These are phyloP conservation scores for Porogramme epimiltina DNA, from an alignment of 1,284 basidiomycete genomes.

Conservation along the genomic window DNA sequence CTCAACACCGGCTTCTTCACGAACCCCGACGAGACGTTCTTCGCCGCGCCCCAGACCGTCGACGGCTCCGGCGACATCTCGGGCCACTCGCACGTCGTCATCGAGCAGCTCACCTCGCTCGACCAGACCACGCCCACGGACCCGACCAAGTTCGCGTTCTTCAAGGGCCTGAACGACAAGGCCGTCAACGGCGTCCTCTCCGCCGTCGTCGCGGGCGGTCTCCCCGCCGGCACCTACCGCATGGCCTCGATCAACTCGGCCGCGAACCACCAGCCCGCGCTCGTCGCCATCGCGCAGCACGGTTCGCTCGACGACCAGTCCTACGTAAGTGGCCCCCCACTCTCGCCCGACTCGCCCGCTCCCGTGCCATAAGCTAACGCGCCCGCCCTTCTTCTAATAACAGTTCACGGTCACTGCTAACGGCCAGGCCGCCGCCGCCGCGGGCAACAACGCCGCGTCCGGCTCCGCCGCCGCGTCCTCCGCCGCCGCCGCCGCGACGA, in stretches of 20 bases:
- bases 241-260: conserved; percentile 53
- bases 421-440: conserved; percentile 14
- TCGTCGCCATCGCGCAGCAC: conserved; percentile 40
- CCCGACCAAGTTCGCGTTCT: conserved; percentile 66
- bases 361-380: neutral
- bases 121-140: conserved; percentile 55
- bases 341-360: neutral
- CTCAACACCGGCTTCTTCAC: conserved; percentile 55
- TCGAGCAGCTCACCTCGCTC: conserved; percentile 57
- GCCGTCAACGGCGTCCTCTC: conserved; percentile 54
- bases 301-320: conserved; percentile 56
- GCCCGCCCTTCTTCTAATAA: neutral
- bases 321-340: conserved; percentile 48
- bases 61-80: conserved; percentile 49
- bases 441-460: conserved; percentile 11
- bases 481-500: conserved; percentile 15
- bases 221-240: conserved; percentile 59
- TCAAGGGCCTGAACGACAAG: conserved; percentile 60
- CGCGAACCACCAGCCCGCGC: conserved; percentile 63
- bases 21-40: conserved; percentile 57
- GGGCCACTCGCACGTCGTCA: conserved; percentile 67
- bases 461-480: conserved; percentile 13
- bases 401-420: conserved; percentile 52
- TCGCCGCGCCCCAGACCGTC: conserved; percentile 60
- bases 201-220: conserved; percentile 58